Evolutionary conservation across 345 rosid genomes (phyloP).

Genomic region (Syzygium aromaticum): DNA sequence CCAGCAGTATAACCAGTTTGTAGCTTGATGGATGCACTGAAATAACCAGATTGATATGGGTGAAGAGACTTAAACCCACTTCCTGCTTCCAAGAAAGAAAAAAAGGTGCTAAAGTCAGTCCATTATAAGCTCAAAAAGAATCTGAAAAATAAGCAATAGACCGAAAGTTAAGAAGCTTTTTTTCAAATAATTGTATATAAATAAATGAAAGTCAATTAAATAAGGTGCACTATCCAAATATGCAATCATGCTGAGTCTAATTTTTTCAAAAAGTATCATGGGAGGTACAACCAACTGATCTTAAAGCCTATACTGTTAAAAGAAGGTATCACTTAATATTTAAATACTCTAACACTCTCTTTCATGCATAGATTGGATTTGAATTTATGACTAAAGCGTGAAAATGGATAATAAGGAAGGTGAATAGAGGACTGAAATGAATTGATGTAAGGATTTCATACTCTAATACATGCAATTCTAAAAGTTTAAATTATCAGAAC

Average conservation of each 20-base stretch:
- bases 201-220: background rate
- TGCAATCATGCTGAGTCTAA: background rate
- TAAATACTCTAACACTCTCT: background rate
- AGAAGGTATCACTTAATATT: background rate
- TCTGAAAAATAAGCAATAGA: background rate
- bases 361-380: background rate
- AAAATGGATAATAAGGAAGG: background rate
- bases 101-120: background rate
- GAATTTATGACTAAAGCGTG: background rate
- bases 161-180: background rate
- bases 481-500: background rate
- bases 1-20: conserved; percentile 95
- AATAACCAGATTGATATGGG: conserved; percentile 66
- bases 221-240: background rate
- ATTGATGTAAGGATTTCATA: background rate
- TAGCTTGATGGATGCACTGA: conserved; percentile 75
- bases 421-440: accelerated
- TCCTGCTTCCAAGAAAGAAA: conserved; percentile 30
- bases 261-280: background rate
- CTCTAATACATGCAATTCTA: background rate
- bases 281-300: background rate
- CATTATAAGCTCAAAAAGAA: background rate
- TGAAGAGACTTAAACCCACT: conserved; percentile 84
- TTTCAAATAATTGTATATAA: background rate
- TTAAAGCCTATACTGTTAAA: background rate